Percentiles rank a stretch among this genome's conserved stretches.
phyloP scores from a whole-genome alignment of 1,284 basidiomycete genomes.

The Trichosporon inkin region DNA sequence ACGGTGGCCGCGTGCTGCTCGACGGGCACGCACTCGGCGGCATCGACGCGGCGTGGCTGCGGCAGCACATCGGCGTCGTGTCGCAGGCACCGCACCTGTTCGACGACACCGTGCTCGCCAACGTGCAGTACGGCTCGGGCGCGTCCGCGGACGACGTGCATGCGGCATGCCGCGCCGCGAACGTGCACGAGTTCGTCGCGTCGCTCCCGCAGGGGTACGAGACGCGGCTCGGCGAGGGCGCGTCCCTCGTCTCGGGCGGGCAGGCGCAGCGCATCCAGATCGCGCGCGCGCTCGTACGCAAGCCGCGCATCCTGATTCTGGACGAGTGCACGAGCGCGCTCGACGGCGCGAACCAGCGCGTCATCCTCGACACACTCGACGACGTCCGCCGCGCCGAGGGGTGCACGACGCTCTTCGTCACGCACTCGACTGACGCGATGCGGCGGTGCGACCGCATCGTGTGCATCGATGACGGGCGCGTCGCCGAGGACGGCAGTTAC shows the following conservation, averaged over 20 bases:
- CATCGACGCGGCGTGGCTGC: constrained; percentile 66
- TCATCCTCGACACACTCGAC: constrained; percentile 70
- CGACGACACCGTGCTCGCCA: constrained; percentile 75
- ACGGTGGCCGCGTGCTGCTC: constrained; percentile 58
- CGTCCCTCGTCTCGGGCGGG: constrained; percentile 81
- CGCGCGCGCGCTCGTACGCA: constrained; percentile 75
- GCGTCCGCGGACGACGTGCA: constrained; percentile 59
- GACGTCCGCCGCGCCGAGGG: constrained; percentile 29
- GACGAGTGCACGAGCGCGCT: constrained; percentile 93
- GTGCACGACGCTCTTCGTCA: constrained; percentile 83
- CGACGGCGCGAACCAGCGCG: constrained; percentile 73
- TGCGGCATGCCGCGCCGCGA: constrained; percentile 67
- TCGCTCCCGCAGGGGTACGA: constrained; percentile 76
- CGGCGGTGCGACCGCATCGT: constrained; percentile 82
- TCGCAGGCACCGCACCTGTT: constrained; percentile 81
- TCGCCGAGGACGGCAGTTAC: constrained; percentile 76
- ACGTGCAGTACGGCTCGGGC: constrained; percentile 73
- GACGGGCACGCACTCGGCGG: constrained; percentile 54
- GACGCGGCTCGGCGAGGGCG: constrained; percentile 83
- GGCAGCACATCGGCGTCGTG: constrained; percentile 79
- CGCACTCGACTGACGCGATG: constrained; percentile 91
- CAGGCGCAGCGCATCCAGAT: constrained; percentile 91
- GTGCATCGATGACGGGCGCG: constrained; percentile 69
- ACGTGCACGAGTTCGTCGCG: constrained; percentile 82
- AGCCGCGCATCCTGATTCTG: constrained; percentile 72